A percentile compares a stretch with the other conserved stretches of the same genome.
These are phyloP conservation scores for Mycena crocata DNA, from an alignment of 768 basidiomycete species.

Conservation along the genomic window DNA sequence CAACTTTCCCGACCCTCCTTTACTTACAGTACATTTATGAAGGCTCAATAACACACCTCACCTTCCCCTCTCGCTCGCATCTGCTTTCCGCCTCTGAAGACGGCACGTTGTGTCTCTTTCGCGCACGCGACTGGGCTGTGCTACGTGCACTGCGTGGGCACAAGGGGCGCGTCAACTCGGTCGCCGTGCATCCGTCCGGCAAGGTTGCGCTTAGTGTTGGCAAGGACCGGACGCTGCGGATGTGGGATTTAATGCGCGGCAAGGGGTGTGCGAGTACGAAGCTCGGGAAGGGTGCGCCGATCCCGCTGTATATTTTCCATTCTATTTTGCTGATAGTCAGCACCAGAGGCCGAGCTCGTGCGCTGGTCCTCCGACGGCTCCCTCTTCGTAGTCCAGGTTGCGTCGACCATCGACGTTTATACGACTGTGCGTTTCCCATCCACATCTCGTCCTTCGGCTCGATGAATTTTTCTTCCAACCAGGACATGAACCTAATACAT, in stretches of 20 bases:
- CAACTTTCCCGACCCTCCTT: not conserved
- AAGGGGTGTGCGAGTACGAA: conserved; percentile 91
- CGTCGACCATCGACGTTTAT: conserved; percentile 84
- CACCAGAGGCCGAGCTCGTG: conserved; percentile 90
- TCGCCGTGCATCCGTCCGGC: conserved; percentile 93
- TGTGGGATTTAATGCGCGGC: conserved; percentile 99
- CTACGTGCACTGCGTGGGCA: conserved; percentile 92
- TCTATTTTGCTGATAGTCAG: not conserved
- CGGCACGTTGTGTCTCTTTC: conserved; percentile 90
- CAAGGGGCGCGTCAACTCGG: conserved; percentile 89
- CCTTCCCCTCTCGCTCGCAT: conserved; percentile 90
- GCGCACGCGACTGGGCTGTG: conserved; percentile 93
- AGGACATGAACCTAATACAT: conserved; percentile 86
- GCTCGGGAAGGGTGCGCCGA: conserved; percentile 80
- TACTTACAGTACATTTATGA: conserved; percentile 10
- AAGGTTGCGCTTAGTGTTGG: conserved; percentile 94
- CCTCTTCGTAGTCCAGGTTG: conserved; percentile 83
- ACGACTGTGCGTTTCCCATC: conserved; percentile 65
- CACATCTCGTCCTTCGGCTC: too few species aligned
- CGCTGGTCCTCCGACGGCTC: conserved; percentile 86
- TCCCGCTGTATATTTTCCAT: not conserved
- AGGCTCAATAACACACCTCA: conserved; percentile 93
- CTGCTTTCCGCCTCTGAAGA: conserved; percentile 94
- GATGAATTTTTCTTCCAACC: too few species aligned
- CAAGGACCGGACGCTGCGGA: conserved; percentile 86